These are phyloP conservation scores for slime mould (Dictyostelium discoideum) DNA, from an alignment of 78 protist species.

Conservation along the genomic window dicty_2.7 NC_007089.4:3039501-3040000, in stretches of 20 bases:
- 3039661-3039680: conserved; percentile 46
- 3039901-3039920: not conserved
- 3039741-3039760: conserved; percentile 9
- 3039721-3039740: conserved; percentile 68
- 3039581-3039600: conserved; percentile 66
- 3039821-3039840: not conserved
- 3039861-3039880: not conserved
- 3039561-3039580: conserved; percentile 46
- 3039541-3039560: conserved; percentile 38
- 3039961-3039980: no score
- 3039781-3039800: not conserved
- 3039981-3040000: not conserved
- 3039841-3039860: not conserved
- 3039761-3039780: conserved; percentile 21
- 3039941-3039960: not conserved
- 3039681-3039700: conserved; percentile 34
- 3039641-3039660: conserved; percentile 71
- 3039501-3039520: conserved; percentile 61
- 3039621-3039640: conserved; percentile 37
- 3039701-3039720: conserved; percentile 47
- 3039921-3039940: not conserved
- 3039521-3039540: conserved; percentile 44
- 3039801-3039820: not conserved
- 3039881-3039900: not conserved
- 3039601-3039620: conserved; percentile 60